A percentile compares a stretch with the other conserved stretches of the same genome.
Evolutionary conservation across 2,329 filamentous ascomycete genomes (phyloP).

Genomic region (Xylariaceae sp.): DNA sequence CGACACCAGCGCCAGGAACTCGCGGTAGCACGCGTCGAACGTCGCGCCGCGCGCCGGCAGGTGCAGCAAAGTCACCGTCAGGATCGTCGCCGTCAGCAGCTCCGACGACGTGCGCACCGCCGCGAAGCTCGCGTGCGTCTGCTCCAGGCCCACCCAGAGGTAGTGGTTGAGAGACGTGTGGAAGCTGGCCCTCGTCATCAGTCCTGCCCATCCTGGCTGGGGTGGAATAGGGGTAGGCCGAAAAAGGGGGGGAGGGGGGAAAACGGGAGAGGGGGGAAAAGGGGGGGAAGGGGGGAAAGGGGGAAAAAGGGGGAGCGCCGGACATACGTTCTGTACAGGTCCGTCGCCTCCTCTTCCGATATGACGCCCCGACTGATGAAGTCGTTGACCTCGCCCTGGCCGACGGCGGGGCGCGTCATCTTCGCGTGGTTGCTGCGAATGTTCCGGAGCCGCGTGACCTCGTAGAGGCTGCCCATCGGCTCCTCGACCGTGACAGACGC

Average conservation of each 20-base stretch:
- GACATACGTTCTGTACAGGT: conserved; percentile 35
- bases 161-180: conserved; percentile 41
- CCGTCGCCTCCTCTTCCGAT: conserved; percentile 37
- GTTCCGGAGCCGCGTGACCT: conserved; percentile 42
- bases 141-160: conserved; percentile 43
- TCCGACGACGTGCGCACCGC: conserved; percentile 48
- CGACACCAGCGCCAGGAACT: conserved; percentile 49
- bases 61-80: conserved; percentile 53
- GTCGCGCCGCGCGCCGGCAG: conserved; percentile 45
- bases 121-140: conserved; percentile 39
- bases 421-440: conserved; percentile 16
- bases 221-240: too few relatives aligned
- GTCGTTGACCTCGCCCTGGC: conserved; percentile 24
- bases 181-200: conserved; percentile 23
- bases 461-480: conserved; percentile 46
- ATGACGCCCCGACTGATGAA: conserved; percentile 43
- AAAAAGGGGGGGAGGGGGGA: too few relatives aligned
- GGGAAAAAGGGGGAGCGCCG: too few relatives aligned
- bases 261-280: too few relatives aligned
- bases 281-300: too few relatives aligned
- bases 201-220: too few relatives aligned
- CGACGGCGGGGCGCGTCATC: conserved; percentile 3
- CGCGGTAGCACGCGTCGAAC: conserved; percentile 47
- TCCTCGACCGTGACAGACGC: conserved; percentile 31
- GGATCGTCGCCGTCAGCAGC: conserved; percentile 47